Evolutionary conservation across 2,329 filamentous ascomycete species (phyloP).

Genomic region (Aspergillus puulaauensis): DNA sequence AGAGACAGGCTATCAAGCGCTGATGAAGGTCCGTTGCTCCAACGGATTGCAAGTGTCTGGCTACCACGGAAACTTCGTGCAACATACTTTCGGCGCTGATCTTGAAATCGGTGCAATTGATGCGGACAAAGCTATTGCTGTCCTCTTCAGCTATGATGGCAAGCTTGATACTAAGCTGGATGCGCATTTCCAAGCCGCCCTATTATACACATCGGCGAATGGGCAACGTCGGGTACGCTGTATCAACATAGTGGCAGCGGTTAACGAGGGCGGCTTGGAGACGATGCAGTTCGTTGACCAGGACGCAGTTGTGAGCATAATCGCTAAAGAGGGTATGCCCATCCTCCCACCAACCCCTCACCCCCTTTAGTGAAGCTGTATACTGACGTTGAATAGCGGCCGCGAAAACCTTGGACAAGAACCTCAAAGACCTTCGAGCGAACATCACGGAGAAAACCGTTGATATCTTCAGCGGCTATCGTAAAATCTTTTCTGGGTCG

Average conservation of each 20-base stretch:
- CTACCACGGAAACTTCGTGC: slow-evolving; percentile 96
- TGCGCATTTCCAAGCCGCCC: slow-evolving; percentile 92
- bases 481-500: slow-evolving; percentile 84
- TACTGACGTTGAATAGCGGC: slow-evolving; percentile 56
- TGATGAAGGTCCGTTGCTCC: slow-evolving; percentile 98
- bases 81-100: slow-evolving; percentile 92
- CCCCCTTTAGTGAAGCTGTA: background rate
- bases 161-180: slow-evolving; percentile 97
- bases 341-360: background rate
- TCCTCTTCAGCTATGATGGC: slow-evolving; percentile 92
- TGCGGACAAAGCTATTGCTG: slow-evolving; percentile 86
- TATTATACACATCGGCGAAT: slow-evolving; percentile 88
- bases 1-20: slow-evolving; percentile 89
- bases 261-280: slow-evolving; percentile 80
- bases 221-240: slow-evolving; percentile 90
- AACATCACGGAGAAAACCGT: slow-evolving; percentile 87
- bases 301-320: slow-evolving; percentile 82
- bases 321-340: slow-evolving; percentile 74
- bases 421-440: slow-evolving; percentile 80
- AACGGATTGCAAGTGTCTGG: slow-evolving; percentile 89
- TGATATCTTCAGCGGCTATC: slow-evolving; percentile 86
- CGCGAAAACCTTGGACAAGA: slow-evolving; percentile 73
- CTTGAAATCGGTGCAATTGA: slow-evolving; percentile 91
- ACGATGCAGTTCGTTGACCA: slow-evolving; percentile 92
- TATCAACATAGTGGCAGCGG: slow-evolving; percentile 88